Evolutionary conservation across 495 filamentous ascomycete genomes (phyloP), one percentile per base, ranked within the genome.

Genomic region (Hypoxylon fragiforme): DNA sequence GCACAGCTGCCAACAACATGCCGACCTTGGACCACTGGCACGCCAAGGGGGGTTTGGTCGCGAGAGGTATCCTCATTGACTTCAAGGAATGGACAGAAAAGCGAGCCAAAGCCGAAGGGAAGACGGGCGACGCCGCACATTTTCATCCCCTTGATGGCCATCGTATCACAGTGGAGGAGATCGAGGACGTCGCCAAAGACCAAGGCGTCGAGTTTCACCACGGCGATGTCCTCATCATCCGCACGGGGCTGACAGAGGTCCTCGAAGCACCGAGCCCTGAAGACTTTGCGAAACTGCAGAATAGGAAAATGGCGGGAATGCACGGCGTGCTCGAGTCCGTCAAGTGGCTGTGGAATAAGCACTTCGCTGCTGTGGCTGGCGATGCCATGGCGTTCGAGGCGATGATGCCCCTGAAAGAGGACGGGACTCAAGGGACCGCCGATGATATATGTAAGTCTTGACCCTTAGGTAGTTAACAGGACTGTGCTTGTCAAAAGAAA

Each of bases 191-290:
- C 15, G 87, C 81, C 12, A 69, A 65, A 42, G 76, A 77, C 30
- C 78, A 85, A 50, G 76, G 76, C 7, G 73, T 84, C 36, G 77
- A 83, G 60, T 81, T 86, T 52, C 75, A 74, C 13, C 71, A 62
- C 7, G 76, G 74, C 6, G 88, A 91, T 54, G 80, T 91, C 22
- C 73, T 91, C 14, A 75, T 90, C 42, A 60, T 91, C 22, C 78
- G 88, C 34, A 84, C 79, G 0, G 86, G 88, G 0, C 85, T 85
- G 62, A 80, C 83, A 22, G 77, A 84, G 38, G 64, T 76, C 8
- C 83, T 88, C 54, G 61, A 80, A 46, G 60, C 64, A 3, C 70
- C 71, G 2, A 63, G 60, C 8, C 63, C 69, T 0, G 71, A 81
- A 73, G 55, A 68, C 9, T 85, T 81, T 57, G 80, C 73, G 4